Evolutionary conservation across 352 stramenopile genomes (phyloP).

Genomic region (Pythium diclinum): DNA sequence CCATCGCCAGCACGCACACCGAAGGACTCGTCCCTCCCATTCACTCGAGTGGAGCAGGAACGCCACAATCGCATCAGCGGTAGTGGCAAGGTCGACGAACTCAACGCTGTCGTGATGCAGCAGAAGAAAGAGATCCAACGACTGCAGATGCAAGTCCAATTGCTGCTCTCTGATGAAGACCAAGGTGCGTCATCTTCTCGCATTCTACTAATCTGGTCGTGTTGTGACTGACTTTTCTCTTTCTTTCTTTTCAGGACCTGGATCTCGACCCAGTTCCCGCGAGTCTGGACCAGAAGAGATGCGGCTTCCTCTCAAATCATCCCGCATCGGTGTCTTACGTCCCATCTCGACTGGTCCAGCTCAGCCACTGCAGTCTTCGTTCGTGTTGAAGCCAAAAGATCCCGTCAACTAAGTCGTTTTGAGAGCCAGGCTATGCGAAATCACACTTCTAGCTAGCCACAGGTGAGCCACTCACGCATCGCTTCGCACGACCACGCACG

Average conservation of each 20-base stretch:
- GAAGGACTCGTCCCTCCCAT: slow-evolving; percentile 36
- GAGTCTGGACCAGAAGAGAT: slow-evolving; percentile 14
- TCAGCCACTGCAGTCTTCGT: slow-evolving; percentile 41
- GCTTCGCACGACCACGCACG: not conserved
- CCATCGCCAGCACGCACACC: slow-evolving; percentile 13
- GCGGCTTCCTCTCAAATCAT: slow-evolving; percentile 14
- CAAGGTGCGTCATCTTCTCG: slow-evolving; percentile 13
- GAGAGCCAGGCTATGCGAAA: not conserved
- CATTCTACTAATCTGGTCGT: not conserved
- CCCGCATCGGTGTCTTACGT: slow-evolving; percentile 13
- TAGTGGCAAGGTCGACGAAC: slow-evolving; percentile 37
- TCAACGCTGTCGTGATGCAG: slow-evolving; percentile 43
- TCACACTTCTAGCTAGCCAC: not conserved
- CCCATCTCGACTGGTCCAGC: slow-evolving; percentile 9
- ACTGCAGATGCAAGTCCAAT: slow-evolving; percentile 59
- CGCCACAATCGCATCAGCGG: slow-evolving; percentile 27
- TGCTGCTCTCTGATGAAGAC: slow-evolving; percentile 45
- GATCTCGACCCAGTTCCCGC: slow-evolving; percentile 10
- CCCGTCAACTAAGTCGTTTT: not conserved
- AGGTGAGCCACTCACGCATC: not conserved
- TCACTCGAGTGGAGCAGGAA: slow-evolving; percentile 44
- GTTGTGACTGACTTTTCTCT: too few species aligned
- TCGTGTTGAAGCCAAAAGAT: slow-evolving; percentile 38
- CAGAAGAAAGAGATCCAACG: slow-evolving; percentile 71
- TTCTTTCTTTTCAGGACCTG: not conserved